phyloP scores from a whole-genome alignment of 805 yeast genomes.

The Groenewaldozyma tartarivorans region DNA sequence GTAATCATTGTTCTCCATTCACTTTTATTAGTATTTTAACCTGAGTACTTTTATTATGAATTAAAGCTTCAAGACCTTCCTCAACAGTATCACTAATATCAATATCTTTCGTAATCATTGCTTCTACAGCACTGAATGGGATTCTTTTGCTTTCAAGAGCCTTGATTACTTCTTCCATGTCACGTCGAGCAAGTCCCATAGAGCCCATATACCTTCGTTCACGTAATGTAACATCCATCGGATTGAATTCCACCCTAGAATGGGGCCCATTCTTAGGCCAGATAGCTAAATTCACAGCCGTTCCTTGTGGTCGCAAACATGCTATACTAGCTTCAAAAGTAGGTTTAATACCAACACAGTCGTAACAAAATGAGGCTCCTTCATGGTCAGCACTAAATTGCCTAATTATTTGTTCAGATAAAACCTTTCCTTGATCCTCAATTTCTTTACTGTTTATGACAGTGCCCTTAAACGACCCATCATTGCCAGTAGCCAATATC shows the following conservation, averaged over 20 bases:
- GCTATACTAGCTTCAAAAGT: slow-evolving; percentile 42
- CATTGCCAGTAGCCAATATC: slow-evolving; percentile 2
- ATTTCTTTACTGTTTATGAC: slow-evolving; percentile 3
- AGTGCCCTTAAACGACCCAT: not conserved
- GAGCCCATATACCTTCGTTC: slow-evolving; percentile 26
- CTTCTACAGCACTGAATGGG: slow-evolving; percentile 33
- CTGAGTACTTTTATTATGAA: slow-evolving; percentile 44
- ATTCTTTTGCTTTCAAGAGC: slow-evolving; percentile 42
- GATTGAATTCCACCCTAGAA: slow-evolving; percentile 18
- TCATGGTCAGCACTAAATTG: slow-evolving; percentile 2
- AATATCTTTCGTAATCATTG: slow-evolving; percentile 41
- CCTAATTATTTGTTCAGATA: not conserved
- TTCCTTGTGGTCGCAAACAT: slow-evolving; percentile 42
- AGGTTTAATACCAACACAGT: slow-evolving; percentile 45
- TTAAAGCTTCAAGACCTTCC: slow-evolving; percentile 44
- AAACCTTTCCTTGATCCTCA: not conserved
- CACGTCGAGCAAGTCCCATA: slow-evolving; percentile 48
- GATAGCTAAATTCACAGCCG: slow-evolving; percentile 50
- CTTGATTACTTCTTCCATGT: slow-evolving; percentile 46
- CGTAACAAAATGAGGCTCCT: slow-evolving; percentile 36
- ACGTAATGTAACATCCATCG: slow-evolving; percentile 8
- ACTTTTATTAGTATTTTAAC: slow-evolving; percentile 36
- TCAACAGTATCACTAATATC: slow-evolving; percentile 42
- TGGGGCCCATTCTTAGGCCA: slow-evolving; percentile 19
- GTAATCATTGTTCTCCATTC: too few species aligned